A percentile compares a stretch with the other conserved stretches of the same genome.
Conservation (phyloP, 2,329 filamentous ascomycete genomes). For the Trichophyton benhamiae region DNA sequence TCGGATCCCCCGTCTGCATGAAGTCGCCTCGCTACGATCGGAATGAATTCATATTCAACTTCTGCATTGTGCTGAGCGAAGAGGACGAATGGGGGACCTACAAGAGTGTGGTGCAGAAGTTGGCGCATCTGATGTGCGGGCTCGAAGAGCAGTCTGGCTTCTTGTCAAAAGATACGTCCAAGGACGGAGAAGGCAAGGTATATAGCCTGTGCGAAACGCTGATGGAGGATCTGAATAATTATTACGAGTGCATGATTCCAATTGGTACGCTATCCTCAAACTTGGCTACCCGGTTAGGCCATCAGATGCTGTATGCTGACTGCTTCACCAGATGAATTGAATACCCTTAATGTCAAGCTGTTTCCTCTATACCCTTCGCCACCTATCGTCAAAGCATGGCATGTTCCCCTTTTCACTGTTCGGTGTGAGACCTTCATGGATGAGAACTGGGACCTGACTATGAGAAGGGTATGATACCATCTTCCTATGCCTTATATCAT, state of each 20-base stretch:
- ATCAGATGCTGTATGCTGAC: background rate
- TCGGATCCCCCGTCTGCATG: conserved; percentile 84
- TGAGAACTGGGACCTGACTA: conserved; percentile 43
- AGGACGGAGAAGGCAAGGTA: conserved; percentile 39
- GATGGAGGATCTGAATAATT: conserved; percentile 89
- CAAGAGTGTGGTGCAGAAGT: conserved; percentile 71
- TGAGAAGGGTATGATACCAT: conserved; percentile 34
- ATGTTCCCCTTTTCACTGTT: conserved; percentile 69
- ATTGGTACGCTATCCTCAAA: conserved; percentile 50
- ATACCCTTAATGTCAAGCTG: conserved; percentile 91
- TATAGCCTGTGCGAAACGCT: conserved; percentile 71
- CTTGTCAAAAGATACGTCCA: conserved; percentile 40
- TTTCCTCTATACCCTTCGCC: conserved; percentile 73
- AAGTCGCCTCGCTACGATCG: conserved; percentile 69
- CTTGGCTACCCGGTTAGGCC: too few relatives aligned
- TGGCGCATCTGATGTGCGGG: conserved; percentile 74
- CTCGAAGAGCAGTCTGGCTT: conserved; percentile 88
- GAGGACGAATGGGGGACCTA: conserved; percentile 62
- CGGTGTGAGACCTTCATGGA: conserved; percentile 41
- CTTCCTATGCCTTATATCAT: conserved; percentile 5
- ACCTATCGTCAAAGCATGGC: conserved; percentile 68
- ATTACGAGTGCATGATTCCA: conserved; percentile 96
- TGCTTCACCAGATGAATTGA: conserved; percentile 60
- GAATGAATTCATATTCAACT: conserved; percentile 98
- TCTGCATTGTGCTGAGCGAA: conserved; percentile 68